Conservation (phyloP, 2,329 filamentous ascomycete species). For the Colletotrichum phormii region DNA sequence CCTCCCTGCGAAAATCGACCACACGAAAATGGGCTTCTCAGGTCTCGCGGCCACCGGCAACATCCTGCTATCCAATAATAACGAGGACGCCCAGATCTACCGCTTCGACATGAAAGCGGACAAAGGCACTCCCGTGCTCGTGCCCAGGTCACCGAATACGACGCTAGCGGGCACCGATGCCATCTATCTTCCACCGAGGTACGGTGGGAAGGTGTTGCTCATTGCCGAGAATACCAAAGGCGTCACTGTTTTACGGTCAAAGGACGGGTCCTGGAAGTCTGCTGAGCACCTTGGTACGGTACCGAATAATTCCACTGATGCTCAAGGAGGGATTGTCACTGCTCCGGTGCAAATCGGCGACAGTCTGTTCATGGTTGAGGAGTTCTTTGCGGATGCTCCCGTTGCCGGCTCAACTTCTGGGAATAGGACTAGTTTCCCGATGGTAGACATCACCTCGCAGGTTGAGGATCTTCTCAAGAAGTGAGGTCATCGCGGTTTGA, state of each 20-base stretch:
- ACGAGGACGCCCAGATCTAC: conserved; percentile 29
- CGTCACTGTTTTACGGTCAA: conserved; percentile 49
- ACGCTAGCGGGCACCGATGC: conserved; percentile 41
- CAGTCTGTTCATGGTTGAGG: conserved; percentile 27
- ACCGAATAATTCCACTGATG: conserved; percentile 37
- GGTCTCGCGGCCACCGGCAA: conserved; percentile 34
- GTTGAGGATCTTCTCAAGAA: conserved; percentile 11
- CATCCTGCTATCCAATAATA: conserved; percentile 34
- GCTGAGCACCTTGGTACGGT: conserved; percentile 50
- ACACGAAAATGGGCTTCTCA: conserved; percentile 36
- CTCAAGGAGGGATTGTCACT: conserved; percentile 24
- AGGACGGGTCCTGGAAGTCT: conserved; percentile 48
- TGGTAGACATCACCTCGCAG: conserved; percentile 30
- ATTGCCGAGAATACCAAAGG: conserved; percentile 46
- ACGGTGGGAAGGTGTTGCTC: conserved; percentile 48
- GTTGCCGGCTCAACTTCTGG: conserved; percentile 22
- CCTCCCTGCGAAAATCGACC: conserved; percentile 28
- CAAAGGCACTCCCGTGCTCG: conserved; percentile 33
- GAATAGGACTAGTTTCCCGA: conserved; percentile 25
- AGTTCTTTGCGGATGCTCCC: conserved; percentile 26
- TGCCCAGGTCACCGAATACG: conserved; percentile 30
- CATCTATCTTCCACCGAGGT: conserved; percentile 47
- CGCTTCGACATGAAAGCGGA: conserved; percentile 37
- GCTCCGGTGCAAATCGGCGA: conserved; percentile 33
- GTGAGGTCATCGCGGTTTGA: background rate